Conservation (phyloP, 768 basidiomycete genomes). For the Rhodotorula diobovata region DNA sequence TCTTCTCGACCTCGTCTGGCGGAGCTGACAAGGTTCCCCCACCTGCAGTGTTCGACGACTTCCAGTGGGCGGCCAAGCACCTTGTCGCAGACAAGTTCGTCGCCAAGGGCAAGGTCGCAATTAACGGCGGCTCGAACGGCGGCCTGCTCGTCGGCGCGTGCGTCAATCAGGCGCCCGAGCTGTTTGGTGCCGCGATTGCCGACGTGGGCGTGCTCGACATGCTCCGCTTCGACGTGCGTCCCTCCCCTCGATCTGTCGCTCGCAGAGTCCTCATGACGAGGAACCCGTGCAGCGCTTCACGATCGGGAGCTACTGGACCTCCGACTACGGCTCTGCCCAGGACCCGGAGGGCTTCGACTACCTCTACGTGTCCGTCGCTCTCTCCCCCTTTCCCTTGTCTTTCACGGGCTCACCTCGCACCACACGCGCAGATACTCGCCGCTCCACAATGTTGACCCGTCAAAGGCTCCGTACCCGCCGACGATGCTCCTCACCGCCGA, state of each 20-base stretch:
- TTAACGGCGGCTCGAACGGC: conserved; percentile 78
- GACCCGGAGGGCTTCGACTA: conserved; percentile 76
- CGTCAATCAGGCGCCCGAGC: conserved; percentile 68
- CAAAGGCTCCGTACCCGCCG: conserved; percentile 56
- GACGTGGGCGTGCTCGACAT: conserved; percentile 78
- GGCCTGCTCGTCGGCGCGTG: conserved; percentile 81
- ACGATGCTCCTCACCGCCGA: conserved; percentile 53
- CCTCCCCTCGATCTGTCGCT: too few species aligned
- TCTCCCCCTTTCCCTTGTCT: background rate
- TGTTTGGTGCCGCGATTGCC: conserved; percentile 70
- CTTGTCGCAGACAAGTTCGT: conserved; percentile 69
- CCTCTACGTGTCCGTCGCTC: conserved; percentile 52
- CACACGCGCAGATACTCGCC: conserved; percentile 61
- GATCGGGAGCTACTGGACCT: conserved; percentile 72
- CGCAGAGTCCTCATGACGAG: too few species aligned
- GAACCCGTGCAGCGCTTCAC: conserved; percentile 58
- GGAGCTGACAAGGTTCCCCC: too few species aligned
- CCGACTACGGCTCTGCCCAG: conserved; percentile 73
- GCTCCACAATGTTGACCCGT: conserved; percentile 67
- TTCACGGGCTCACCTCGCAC: background rate
- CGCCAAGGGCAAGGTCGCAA: conserved; percentile 64
- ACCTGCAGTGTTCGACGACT: conserved; percentile 62
- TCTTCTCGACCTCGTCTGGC: too few species aligned
- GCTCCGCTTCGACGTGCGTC: conserved; percentile 57
- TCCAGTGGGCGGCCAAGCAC: conserved; percentile 55